Evolutionary conservation across 768 basidiomycete species (phyloP).

Genomic region (Suillus tomentosus): DNA sequence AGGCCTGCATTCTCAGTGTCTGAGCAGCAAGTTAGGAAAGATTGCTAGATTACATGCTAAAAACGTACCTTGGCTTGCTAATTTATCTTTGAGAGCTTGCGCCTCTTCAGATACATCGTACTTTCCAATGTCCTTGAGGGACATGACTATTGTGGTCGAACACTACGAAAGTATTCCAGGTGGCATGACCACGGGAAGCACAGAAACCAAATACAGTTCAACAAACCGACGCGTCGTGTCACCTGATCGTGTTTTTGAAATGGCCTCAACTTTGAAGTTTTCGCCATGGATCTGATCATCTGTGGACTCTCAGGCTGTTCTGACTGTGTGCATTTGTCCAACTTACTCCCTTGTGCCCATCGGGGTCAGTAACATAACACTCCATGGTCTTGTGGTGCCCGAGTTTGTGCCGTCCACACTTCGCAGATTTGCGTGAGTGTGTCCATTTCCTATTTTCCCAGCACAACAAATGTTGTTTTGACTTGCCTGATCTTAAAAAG

Average conservation of each 20-base stretch:
- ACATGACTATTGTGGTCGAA: conserved; percentile 31
- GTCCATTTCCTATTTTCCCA: neutral
- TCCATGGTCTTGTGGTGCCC: neutral
- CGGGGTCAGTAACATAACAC: neutral
- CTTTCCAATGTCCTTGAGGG: conserved; percentile 41
- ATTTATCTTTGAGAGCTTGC: conserved; percentile 36
- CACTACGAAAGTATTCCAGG: conserved; percentile 2
- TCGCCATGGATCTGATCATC: too few relatives aligned
- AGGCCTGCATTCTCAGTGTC: conserved; percentile 40
- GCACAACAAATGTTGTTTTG: neutral
- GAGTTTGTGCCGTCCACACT: neutral
- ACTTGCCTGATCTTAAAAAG: neutral
- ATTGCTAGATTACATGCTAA: neutral
- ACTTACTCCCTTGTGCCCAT: neutral
- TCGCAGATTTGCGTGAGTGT: neutral
- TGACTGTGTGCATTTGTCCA: neutral
- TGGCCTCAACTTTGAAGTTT: neutral
- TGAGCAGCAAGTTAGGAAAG: conserved; percentile 17
- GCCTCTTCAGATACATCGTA: conserved; percentile 42
- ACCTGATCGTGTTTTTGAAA: conserved; percentile 32
- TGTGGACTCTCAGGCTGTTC: neutral
- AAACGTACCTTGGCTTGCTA: conserved; percentile 39
- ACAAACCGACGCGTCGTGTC: conserved; percentile 32
- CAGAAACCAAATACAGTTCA: conserved; percentile 28
- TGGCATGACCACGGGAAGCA: conserved; percentile 2